Evolutionary conservation across 2,329 filamentous ascomycete species (phyloP).

Genomic region (Sporothrix humicola): DNA sequence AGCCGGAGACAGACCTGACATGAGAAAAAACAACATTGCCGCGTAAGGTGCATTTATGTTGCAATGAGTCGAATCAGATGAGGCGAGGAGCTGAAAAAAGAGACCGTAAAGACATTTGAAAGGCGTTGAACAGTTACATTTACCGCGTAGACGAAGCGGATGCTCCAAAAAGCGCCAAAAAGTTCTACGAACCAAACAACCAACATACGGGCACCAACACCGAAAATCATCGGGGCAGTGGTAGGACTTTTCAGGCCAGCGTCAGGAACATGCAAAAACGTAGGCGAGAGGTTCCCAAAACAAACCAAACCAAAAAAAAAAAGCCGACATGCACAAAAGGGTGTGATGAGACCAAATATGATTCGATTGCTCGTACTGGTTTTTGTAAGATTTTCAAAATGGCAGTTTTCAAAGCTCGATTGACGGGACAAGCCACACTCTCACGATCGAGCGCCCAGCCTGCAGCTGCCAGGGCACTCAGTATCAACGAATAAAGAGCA

Average conservation of each 20-base stretch:
- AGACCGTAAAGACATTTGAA: not conserved
- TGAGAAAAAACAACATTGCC: not conserved
- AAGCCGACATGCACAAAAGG: not conserved
- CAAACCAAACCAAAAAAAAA: not conserved
- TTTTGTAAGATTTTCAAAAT: not conserved
- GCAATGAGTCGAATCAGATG: not conserved
- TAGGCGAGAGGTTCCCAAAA: not conserved
- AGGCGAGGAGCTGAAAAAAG: conserved; percentile 13
- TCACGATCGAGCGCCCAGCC: not conserved
- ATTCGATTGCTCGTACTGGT: not conserved
- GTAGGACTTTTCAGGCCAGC: conserved; percentile 4
- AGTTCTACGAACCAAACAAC: conserved; percentile 3
- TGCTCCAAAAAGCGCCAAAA: conserved; percentile 4
- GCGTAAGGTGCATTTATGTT: not conserved
- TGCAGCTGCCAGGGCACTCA: not conserved
- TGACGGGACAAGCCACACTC: not conserved
- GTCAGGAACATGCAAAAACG: not conserved
- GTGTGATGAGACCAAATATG: not conserved
- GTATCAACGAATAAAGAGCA: not conserved
- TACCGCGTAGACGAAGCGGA: too few relatives aligned
- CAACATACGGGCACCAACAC: not conserved
- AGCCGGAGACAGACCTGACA: not conserved
- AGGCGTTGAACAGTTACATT: too few relatives aligned
- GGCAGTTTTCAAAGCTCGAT: not conserved
- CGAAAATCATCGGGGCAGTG: not conserved